These are phyloP conservation scores for Verticillium tricorpus DNA, from an alignment of 2,329 filamentous ascomycete genomes.

Conservation along the genomic window DNA sequence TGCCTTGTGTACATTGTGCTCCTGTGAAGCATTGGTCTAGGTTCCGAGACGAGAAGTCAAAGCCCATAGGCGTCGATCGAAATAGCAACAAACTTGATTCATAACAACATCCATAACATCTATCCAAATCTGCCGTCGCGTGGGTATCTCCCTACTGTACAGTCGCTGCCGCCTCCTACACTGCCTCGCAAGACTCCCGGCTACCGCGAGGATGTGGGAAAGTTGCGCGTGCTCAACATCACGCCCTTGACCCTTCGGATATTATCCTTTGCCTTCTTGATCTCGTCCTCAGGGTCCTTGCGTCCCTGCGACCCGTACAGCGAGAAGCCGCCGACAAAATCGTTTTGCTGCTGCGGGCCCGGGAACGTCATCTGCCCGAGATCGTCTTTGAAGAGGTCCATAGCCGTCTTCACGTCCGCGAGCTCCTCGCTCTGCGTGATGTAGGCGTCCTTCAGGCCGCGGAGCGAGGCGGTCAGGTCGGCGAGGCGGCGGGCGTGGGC, in stretches of 20 bases:
- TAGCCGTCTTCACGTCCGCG: slow-evolving; percentile 45
- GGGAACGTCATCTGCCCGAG: slow-evolving; percentile 56
- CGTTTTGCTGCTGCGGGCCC: slow-evolving; percentile 28
- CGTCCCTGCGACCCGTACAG: slow-evolving; percentile 36
- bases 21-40: too few relatives aligned
- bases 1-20: too few relatives aligned
- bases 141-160: neutral
- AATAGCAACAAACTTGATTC: neutral
- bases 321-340: slow-evolving; percentile 33
- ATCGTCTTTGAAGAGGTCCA: slow-evolving; percentile 60
- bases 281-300: slow-evolving; percentile 62
- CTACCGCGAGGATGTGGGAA: slow-evolving; percentile 45
- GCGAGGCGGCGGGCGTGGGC: slow-evolving; percentile 37
- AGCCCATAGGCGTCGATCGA: too few relatives aligned
- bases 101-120: neutral
- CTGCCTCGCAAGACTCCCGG: neutral
- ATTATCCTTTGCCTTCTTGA: slow-evolving; percentile 67
- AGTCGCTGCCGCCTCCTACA: neutral
- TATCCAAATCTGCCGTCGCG: neutral
- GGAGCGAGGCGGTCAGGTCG: slow-evolving; percentile 36
- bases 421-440: slow-evolving; percentile 40
- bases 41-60: too few relatives aligned
- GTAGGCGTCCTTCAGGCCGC: slow-evolving; percentile 37
- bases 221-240: slow-evolving; percentile 69
- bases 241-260: slow-evolving; percentile 78